These are phyloP conservation scores for Alternaria ethzedia DNA, from an alignment of 2,329 filamentous ascomycete genomes.

Conservation along the genomic window DNA sequence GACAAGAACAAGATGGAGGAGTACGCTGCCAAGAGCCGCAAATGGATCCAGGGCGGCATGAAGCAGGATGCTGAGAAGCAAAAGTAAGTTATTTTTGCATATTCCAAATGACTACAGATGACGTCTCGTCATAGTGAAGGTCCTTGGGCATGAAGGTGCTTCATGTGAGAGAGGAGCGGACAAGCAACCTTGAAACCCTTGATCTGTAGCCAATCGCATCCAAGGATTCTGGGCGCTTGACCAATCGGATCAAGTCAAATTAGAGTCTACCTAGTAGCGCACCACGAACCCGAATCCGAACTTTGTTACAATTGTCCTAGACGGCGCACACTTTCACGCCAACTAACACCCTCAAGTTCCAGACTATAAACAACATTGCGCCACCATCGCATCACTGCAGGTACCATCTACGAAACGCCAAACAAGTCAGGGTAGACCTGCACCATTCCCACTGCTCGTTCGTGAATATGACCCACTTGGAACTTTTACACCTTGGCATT, in stretches of 20 bases:
- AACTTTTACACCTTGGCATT: not conserved
- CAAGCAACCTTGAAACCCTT: not conserved
- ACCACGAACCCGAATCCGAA: not conserved
- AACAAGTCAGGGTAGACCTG: not conserved
- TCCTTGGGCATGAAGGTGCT: not conserved
- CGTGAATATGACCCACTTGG: not conserved
- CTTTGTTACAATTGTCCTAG: not conserved
- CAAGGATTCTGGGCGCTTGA: not conserved
- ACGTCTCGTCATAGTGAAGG: not conserved
- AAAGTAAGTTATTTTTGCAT: conserved; percentile 32
- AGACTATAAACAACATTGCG: not conserved
- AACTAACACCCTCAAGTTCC: not conserved
- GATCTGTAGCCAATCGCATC: not conserved
- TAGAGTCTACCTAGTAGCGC: not conserved
- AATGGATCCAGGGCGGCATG: conserved; percentile 75
- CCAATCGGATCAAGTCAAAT: not conserved
- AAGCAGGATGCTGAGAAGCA: conserved; percentile 61
- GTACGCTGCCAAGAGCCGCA: conserved; percentile 57
- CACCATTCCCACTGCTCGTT: not conserved
- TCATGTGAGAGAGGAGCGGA: not conserved
- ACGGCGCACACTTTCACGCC: not conserved
- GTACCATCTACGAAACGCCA: not conserved
- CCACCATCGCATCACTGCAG: not conserved
- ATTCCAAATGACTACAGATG: not conserved
- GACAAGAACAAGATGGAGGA: conserved; percentile 66